Evolutionary conservation across 2,329 filamentous ascomycete species (phyloP), one percentile per base, ranked within the genome.

Genomic region (Pseudocercospora cruenta): DNA sequence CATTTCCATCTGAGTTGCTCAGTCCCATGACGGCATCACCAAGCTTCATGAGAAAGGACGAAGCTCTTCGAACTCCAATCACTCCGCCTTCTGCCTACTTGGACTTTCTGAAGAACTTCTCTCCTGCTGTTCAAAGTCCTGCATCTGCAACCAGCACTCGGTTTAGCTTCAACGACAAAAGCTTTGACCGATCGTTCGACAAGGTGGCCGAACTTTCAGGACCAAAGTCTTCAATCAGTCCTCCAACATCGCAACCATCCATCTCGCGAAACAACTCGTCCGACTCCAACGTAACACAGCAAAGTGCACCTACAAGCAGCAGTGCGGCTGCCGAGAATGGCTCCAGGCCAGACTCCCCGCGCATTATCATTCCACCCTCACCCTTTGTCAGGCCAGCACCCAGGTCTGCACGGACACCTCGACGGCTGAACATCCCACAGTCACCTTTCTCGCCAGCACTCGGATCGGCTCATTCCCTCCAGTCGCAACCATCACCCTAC

Each of bases 21-120:
- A 94, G 90, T 70, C 91, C 91, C 58, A 84, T 91, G 75, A 88
- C 88, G 58, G 82, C 82, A 59, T 84, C 84, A 55, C 83, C 87
- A 21, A 81, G 84, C 72, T 84, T 86, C 72, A 87, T 94, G 83
- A 94, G 94, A 79, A 82, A 82, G 62, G 86, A 91, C 72, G 84
- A 90, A 64, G 86, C 89, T 66, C 80, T 84, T 53, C 90, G 89
- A 81, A 97, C 94, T 4, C 94, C 94, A 58, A 96, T 98, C 78
- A 96, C 91, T 60, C 94, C 94, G 60, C 94, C 94, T 2, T 84
- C 87, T 22, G 94, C 94, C 65, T 98, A 98, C 78, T 90, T 92
- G 71, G 93, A 98, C 76, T 98, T 97, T 77, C 88, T 98, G 69
- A 94, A 93, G 81, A 89, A 90, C 67, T 88, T 96, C 80, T 90